Conservation (phyloP, 352 stramenopile genomes). For the Phytophthora palmivora region DNA sequence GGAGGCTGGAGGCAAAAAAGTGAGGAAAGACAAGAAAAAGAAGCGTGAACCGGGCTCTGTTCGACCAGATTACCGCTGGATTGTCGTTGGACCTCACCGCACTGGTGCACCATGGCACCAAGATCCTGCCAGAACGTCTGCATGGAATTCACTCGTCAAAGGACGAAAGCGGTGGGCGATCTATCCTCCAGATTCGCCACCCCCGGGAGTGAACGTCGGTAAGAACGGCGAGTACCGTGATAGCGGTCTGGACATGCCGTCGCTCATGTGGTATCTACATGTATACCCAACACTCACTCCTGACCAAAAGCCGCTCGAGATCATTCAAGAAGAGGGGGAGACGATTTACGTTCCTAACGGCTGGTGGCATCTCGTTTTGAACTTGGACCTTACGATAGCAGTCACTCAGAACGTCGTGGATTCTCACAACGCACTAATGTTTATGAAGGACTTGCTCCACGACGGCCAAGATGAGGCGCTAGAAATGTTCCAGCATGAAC, state of each 20-base stretch:
- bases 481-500: slow-evolving; percentile 55
- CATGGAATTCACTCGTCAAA: slow-evolving; percentile 96
- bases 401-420: slow-evolving; percentile 97
- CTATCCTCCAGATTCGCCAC: slow-evolving; percentile 89
- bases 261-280: slow-evolving; percentile 86
- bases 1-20: slow-evolving; percentile 44
- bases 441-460: slow-evolving; percentile 73
- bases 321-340: slow-evolving; percentile 94
- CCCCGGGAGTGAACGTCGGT: slow-evolving; percentile 66
- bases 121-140: slow-evolving; percentile 95
- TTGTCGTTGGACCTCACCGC: slow-evolving; percentile 83
- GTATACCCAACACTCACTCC: slow-evolving; percentile 82
- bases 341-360: slow-evolving; percentile 97
- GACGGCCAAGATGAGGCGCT: slow-evolving; percentile 72
- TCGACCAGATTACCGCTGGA: slow-evolving; percentile 80
- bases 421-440: slow-evolving; percentile 80
- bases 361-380: slow-evolving; percentile 98
- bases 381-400: slow-evolving; percentile 94
- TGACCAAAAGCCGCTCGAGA: slow-evolving; percentile 78
- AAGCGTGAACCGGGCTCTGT: slow-evolving; percentile 40
- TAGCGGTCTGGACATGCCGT: slow-evolving; percentile 79
- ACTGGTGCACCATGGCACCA: slow-evolving; percentile 95
- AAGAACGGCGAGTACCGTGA: slow-evolving; percentile 65
- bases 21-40: slow-evolving; percentile 48
- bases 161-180: slow-evolving; percentile 96